A percentile compares a stretch with the other conserved stretches of the same genome.
Conservation (phyloP, 2,329 filamentous ascomycete species). For the Hypoxylon rubiginosum region DNA sequence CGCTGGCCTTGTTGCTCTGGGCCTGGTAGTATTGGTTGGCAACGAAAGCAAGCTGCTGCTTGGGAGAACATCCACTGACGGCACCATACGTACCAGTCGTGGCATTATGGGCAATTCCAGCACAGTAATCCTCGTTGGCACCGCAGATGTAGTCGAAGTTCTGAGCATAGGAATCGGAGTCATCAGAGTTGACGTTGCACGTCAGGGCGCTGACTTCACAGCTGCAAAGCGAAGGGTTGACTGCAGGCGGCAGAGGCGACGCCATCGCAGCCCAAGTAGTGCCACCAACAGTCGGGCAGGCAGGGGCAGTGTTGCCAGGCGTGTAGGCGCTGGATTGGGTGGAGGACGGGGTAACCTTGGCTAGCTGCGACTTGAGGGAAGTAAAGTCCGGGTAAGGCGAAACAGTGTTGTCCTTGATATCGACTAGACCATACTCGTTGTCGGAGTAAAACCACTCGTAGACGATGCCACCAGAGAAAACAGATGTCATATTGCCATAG, state of each 20-base stretch:
- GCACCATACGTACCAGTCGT: constrained; percentile 79
- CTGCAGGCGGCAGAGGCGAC: constrained; percentile 81
- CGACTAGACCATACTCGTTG: constrained; percentile 89
- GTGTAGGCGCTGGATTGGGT: constrained; percentile 77
- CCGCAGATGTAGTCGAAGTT: constrained; percentile 84
- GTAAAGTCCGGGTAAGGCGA: constrained; percentile 81
- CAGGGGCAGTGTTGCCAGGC: constrained; percentile 76
- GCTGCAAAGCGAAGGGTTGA: constrained; percentile 82
- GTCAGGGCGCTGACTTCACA: constrained; percentile 85
- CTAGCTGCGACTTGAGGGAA: constrained; percentile 77
- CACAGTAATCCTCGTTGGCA: constrained; percentile 66
- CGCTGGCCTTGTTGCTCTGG: constrained; percentile 65
- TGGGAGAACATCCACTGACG: constrained; percentile 80
- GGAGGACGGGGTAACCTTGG: constrained; percentile 74
- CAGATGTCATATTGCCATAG: constrained; percentile 84
- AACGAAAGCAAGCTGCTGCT: constrained; percentile 79
- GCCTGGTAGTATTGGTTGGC: constrained; percentile 78
- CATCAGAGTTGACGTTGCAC: constrained; percentile 74
- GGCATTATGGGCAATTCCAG: constrained; percentile 76
- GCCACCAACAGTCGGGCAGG: constrained; percentile 76
- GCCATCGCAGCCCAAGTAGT: constrained; percentile 76
- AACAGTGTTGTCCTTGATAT: constrained; percentile 69
- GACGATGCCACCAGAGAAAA: constrained; percentile 96
- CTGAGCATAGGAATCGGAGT: constrained; percentile 69
- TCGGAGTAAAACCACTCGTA: constrained; percentile 97